These are phyloP conservation scores for Capniomyces stellatus DNA, from an alignment of 371 early-diverging fungal species.

Conservation along the genomic window DNA sequence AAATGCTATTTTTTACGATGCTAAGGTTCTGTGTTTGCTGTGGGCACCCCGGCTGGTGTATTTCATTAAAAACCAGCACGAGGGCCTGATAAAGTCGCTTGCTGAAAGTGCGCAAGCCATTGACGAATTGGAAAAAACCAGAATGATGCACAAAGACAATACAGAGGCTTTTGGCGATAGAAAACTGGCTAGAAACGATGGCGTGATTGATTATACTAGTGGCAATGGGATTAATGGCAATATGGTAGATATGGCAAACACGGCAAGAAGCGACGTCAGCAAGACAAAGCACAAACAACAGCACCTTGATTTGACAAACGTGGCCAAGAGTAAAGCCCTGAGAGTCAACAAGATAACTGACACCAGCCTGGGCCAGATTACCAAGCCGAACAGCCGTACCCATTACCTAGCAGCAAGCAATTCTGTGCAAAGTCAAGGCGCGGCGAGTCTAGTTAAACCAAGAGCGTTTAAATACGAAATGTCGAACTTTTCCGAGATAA, in stretches of 20 bases:
- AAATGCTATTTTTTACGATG: constrained; percentile 17
- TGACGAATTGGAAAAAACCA: constrained; percentile 5
- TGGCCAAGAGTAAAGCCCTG: neutral
- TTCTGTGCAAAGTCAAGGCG: too few relatives aligned
- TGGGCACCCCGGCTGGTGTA: constrained; percentile 28
- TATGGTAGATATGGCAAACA: too few relatives aligned
- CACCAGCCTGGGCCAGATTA: neutral
- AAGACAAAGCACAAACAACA: neutral
- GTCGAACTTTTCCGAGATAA: too few relatives aligned
- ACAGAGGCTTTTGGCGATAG: neutral
- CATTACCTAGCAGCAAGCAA: too few relatives aligned
- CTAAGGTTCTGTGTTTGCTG: constrained; percentile 18
- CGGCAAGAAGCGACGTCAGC: too few relatives aligned
- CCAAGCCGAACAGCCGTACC: neutral
- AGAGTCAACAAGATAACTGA: neutral
- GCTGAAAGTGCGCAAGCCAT: constrained; percentile 3
- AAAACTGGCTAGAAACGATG: neutral
- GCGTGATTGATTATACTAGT: neutral
- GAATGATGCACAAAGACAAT: neutral
- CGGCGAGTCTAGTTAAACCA: too few relatives aligned
- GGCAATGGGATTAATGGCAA: too few relatives aligned
- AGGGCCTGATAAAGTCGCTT: neutral
- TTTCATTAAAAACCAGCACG: constrained; percentile 10
- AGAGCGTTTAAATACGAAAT: too few relatives aligned
- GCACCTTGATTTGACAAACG: neutral